Base-by-base conservation (phyloP, 2,329 filamentous ascomycete species). In the Dactylellina cionopaga region DNA sequence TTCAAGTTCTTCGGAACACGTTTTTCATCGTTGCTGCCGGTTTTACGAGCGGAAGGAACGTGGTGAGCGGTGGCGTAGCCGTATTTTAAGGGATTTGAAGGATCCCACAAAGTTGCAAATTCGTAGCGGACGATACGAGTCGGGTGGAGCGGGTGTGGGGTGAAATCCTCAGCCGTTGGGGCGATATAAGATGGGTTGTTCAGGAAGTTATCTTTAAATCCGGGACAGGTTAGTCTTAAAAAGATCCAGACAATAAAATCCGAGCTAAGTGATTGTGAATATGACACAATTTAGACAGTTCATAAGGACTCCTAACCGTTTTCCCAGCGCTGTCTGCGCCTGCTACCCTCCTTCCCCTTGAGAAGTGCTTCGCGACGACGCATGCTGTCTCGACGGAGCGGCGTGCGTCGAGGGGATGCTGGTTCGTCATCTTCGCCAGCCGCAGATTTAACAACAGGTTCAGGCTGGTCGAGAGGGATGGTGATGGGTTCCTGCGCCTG, bases 271-370 rank as follows among this genome's bases (percentile, higher is more conserved):
- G n/a, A n/a, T n/a, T n/a, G n/a, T n/a, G n/a, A 24, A 47, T 17
- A 47, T 33, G 17, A 55, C 31, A 25, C 58, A 63, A 39, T 56
- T 51, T 51, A 58, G 37, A 70, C 47, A 46, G 44, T 74, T 69
- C 47, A 63, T 6, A 25, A 24, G 27, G 59, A 51, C 17, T 58
- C 56, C 43, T 54, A 52, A 96, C 92, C 91, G 80, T 98, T 99
- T 83, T 99, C 95, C 92, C 93, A 98, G 63, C 94, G 86, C 77
- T 94, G 89, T 52, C 94, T 85, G 77, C 94, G 89, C 33, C 94
- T 87, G 77, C 88, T 94, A 31, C 94, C 94, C 80, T 97, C 92
- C 76, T 96, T 96, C 64, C 94, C 94, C 82, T 92, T 96, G 29
- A 95, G 83, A 56, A 96, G 79, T 1, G 88, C 87, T 75, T 96